Evolutionary conservation across 306 rosid genomes (phyloP).

Genomic region (Luffa aegyptiaca): DNA sequence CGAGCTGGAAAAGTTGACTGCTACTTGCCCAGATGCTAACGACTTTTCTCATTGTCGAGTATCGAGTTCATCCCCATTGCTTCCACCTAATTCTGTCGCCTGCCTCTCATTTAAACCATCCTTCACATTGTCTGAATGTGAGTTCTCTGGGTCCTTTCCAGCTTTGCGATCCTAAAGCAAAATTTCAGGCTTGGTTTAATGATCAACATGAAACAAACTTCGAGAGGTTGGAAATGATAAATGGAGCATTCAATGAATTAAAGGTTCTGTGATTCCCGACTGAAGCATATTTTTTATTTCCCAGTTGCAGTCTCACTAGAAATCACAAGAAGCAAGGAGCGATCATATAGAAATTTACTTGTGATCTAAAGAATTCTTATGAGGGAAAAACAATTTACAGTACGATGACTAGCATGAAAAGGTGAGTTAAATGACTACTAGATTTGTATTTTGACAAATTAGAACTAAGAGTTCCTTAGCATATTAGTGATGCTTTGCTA

Average conservation of each 20-base stretch:
- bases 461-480: neutral
- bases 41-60: conserved; percentile 20
- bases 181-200: conserved; percentile 7
- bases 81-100: conserved; percentile 20
- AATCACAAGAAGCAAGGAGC: neutral
- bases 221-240: neutral
- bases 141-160: conserved; percentile 27
- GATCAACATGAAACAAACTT: neutral
- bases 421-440: neutral
- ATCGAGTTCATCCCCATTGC: conserved; percentile 14
- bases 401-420: neutral
- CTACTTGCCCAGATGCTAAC: conserved; percentile 19
- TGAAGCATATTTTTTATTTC: neutral
- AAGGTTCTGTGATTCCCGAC: neutral
- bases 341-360: neutral
- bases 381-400: neutral
- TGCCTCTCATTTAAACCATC: conserved; percentile 30
- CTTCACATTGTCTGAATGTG: conserved; percentile 22
- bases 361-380: neutral
- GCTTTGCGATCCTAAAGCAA: conserved; percentile 43
- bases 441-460: neutral
- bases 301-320: neutral
- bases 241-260: neutral
- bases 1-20: conserved; percentile 15
- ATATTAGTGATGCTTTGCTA: neutral